A percentile compares a stretch with the other conserved stretches of the same genome.
These are phyloP conservation scores for Macadamia integrifolia DNA, from an alignment of 164 flowering plant genomes.

Conservation along the genomic window DNA sequence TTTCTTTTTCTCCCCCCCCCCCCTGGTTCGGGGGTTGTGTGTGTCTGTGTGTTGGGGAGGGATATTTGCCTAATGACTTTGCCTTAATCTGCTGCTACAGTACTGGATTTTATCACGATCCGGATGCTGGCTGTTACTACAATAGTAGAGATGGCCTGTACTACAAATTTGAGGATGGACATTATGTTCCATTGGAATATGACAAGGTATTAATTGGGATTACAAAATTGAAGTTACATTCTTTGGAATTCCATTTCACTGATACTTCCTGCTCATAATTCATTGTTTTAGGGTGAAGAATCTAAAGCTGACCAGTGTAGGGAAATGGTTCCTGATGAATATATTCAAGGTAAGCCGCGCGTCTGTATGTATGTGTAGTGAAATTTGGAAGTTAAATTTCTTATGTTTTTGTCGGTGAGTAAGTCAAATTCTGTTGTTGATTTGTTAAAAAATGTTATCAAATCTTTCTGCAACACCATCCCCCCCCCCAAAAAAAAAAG, in stretches of 20 bases:
- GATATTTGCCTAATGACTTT: neutral
- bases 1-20: neutral
- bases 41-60: too few species aligned
- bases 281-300: conserved; percentile 20
- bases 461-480: too few species aligned
- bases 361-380: conserved; percentile 2
- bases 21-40: too few species aligned
- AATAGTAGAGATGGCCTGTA: conserved; percentile 70
- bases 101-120: conserved; percentile 91
- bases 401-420: too few species aligned
- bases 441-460: too few species aligned
- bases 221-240: neutral
- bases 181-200: conserved; percentile 59
- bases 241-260: neutral
- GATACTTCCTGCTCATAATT: neutral
- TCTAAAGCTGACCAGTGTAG: conserved; percentile 9
- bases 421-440: too few species aligned
- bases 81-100: conserved; percentile 36
- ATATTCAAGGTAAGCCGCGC: conserved; percentile 14
- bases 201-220: conserved; percentile 25
- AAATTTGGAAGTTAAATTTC: too few species aligned
- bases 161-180: conserved; percentile 82
- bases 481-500: too few species aligned
- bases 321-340: conserved; percentile 15
- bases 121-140: conserved; percentile 84